A percentile compares a stretch with the other conserved stretches of the same genome.
phyloP scores from a whole-genome alignment of 1,139 yeast species.

The Suhomyces atakaporum region DNA sequence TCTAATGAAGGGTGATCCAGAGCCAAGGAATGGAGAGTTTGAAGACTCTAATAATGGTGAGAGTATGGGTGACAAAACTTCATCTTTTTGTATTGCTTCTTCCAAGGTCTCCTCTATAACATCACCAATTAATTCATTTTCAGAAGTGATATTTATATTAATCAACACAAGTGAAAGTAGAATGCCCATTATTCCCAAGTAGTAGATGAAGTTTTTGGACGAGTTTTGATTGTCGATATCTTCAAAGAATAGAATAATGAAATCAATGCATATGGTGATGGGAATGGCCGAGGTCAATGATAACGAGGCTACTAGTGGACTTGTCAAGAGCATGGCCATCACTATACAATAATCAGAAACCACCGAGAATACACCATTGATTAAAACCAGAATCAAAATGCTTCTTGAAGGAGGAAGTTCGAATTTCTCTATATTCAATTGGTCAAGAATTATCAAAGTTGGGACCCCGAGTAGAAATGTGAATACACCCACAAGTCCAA shows the following conservation, averaged over 20 bases:
- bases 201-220: slow-evolving; percentile 36
- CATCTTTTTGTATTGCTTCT: slow-evolving; percentile 50
- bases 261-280: slow-evolving; percentile 51
- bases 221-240: slow-evolving; percentile 20
- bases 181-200: slow-evolving; percentile 49
- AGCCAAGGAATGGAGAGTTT: neutral
- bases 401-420: slow-evolving; percentile 41
- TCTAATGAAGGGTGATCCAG: slow-evolving; percentile 1
- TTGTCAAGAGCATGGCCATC: slow-evolving; percentile 53
- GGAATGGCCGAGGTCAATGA: slow-evolving; percentile 57
- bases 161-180: slow-evolving; percentile 49
- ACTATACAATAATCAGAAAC: slow-evolving; percentile 53
- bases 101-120: slow-evolving; percentile 53
- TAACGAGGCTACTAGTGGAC: slow-evolving; percentile 55
- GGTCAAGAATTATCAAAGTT: slow-evolving; percentile 33
- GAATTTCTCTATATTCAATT: slow-evolving; percentile 40
- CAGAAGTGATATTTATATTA: slow-evolving; percentile 44
- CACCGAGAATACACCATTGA: slow-evolving; percentile 49
- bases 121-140: slow-evolving; percentile 47
- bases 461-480: slow-evolving; percentile 45
- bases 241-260: slow-evolving; percentile 29
- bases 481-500: slow-evolving; percentile 49
- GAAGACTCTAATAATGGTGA: slow-evolving; percentile 37
- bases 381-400: slow-evolving; percentile 35
- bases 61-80: slow-evolving; percentile 47